Base-by-base conservation (phyloP, 176 grass and related monocot species). In the Echinochloa phyllopogon region DNA sequence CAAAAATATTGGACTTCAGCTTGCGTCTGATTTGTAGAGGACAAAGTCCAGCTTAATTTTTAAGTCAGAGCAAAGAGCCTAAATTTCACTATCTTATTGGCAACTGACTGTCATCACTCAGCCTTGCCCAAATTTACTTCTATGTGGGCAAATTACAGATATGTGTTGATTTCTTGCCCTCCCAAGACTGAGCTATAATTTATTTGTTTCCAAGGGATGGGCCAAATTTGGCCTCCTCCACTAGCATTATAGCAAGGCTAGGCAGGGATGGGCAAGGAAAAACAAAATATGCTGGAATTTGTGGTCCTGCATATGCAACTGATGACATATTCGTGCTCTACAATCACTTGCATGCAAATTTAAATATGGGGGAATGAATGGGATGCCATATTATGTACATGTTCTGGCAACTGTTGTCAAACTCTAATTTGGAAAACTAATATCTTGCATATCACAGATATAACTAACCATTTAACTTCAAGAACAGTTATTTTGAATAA, bases 1-100 rank as follows among this genome's bases (percentile, higher is more conserved):
- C 33, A 63, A 71, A 80, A 63, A 64, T 72, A 50, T 42, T 72
- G 65, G n/a, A n/a, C n/a, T n/a, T n/a, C n/a, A n/a, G n/a, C 37
- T 59, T 79, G 33, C 9, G 2, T 27, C 33, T 51, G 40, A 72
- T n/a, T 63, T 49, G 14, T 14, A 82, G 16, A 56, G 21, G 20
- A 41, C 17, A 18, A 2, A 17, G 6, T 47, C 39, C 39, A 78
- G 23, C 15, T 47, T 29, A 78, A 17, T 44, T 65, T 79, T 39
- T 23, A 55, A 10, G 24, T 24, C 23, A 71, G 49, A 55, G 14
- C 4, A 67, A 81, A 24, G 48, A 23, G 25, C 18, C 24, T 48
- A 65, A 79, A 65, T 41, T 69, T 53, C 20, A 23, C 10, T 55
- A 55, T 18, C 65, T 81, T 27, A 41, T 70, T 27, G 9, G 68